Evolutionary conservation across 2,329 filamentous ascomycete species (phyloP).

Genomic region (Pleurostoma richardsiae): DNA sequence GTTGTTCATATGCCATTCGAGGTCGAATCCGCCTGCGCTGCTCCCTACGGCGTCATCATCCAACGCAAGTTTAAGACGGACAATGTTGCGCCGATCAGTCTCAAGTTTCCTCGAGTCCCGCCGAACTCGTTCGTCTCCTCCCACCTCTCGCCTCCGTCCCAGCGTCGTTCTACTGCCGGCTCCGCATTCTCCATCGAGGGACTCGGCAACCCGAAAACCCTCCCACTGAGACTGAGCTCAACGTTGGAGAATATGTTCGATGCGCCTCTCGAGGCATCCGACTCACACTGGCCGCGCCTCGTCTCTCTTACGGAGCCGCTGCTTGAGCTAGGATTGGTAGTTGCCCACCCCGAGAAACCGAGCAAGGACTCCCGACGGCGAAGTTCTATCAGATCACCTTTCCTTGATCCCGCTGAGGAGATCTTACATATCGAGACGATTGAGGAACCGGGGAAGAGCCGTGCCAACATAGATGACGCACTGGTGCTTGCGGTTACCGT

Average conservation of each 20-base stretch:
- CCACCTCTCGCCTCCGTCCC: conserved; percentile 50
- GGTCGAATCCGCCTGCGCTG: conserved; percentile 79
- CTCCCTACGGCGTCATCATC: conserved; percentile 77
- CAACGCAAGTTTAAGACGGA: conserved; percentile 67
- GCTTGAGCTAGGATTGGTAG: conserved; percentile 78
- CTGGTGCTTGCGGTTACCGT: conserved; percentile 75
- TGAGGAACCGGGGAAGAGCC: conserved; percentile 44
- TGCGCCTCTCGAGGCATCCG: conserved; percentile 42
- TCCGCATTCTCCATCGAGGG: conserved; percentile 52
- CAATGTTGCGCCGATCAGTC: conserved; percentile 41
- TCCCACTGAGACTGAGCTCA: conserved; percentile 45
- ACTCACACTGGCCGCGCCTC: conserved; percentile 65
- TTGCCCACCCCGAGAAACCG: conserved; percentile 48
- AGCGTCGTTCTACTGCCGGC: conserved; percentile 33
- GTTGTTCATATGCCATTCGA: conserved; percentile 93
- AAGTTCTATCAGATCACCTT: conserved; percentile 35
- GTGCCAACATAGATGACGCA: conserved; percentile 29
- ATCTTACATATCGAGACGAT: conserved; percentile 75
- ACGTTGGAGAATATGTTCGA: conserved; percentile 57
- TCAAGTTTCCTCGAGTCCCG: conserved; percentile 59
- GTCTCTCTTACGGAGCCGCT: conserved; percentile 84
- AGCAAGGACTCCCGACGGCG: conserved; percentile 29
- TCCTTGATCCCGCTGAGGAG: conserved; percentile 74
- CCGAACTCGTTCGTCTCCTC: conserved; percentile 80
- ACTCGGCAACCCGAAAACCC: conserved; percentile 48